Evolutionary conservation across 305 asterid species (phyloP), one percentile per base, ranked within the genome.

Genomic region (Coffea humblotiana): DNA sequence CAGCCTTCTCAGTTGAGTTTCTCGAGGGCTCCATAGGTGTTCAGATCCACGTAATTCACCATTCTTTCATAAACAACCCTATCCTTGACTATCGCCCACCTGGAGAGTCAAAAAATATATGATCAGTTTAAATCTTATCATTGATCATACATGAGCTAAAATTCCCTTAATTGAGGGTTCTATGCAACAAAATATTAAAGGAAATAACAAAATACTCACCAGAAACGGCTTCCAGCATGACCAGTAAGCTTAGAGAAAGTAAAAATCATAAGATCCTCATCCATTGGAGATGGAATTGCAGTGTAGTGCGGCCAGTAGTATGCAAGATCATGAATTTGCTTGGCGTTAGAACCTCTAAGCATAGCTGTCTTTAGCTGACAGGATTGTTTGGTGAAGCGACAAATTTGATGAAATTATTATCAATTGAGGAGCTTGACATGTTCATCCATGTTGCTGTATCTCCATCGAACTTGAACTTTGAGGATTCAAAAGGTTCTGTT

Each of bases 301-400:
- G 97, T 76, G 56, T 77, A 93, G 43, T 40, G 43, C 43, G 43
- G 43, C 92, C 97, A 93, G 80, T 87, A 93, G 70, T 91, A 91
- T 67, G 92, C 98, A 56, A 79, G 91, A 86, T 40, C 43, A 40
- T 40, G 43, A 40, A 40, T 40, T 40, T 40, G 43, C 43, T 40
- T 40, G 43, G 43, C 43, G 43, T 40, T 40, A 40, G 43, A 40
- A 0, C 43, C 93, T 65, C 79, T 37, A 16, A 84, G 63, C 43
- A 84, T 91, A 35, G 89, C 80, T 67, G 85, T 64, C 82, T 78
- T 85, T 58, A 92, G 67, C 6, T 77, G 78, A 3, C 92, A 1
- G 98, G 97, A 85, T 94, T 91, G 71, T 91, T 94, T 0, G 98
- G 98, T 6, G 94, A 92, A 6, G 94, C 87, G 65, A 92, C 95